A percentile compares a stretch with the other conserved stretches of the same genome.
phyloP scores from a whole-genome alignment of 2,329 filamentous ascomycete genomes.

The Penicillium nordicum region DNA sequence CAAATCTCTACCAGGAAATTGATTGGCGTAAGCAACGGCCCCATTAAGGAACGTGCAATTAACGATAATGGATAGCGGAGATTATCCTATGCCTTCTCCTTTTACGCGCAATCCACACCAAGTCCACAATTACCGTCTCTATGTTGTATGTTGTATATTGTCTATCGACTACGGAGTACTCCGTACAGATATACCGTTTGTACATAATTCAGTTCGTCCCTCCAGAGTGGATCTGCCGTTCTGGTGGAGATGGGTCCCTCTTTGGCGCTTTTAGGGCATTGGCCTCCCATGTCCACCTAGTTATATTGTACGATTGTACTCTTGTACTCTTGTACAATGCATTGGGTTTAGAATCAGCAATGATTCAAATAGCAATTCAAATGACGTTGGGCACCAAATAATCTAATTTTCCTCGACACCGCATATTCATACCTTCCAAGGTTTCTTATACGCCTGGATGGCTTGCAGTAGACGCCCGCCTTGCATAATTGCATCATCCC shows the following conservation, averaged over 20 bases:
- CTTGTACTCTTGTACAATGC: background rate
- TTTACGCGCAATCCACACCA: background rate
- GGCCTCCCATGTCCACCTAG: slow-evolving; percentile 7
- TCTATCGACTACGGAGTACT: no score
- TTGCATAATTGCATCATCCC: slow-evolving; percentile 25
- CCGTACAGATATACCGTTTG: background rate
- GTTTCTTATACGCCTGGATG: slow-evolving; percentile 8
- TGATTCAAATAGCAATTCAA: background rate
- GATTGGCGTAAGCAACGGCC: slow-evolving; percentile 14
- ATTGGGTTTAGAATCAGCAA: background rate
- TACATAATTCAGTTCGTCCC: slow-evolving; percentile 5
- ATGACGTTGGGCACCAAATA: slow-evolving; percentile 11
- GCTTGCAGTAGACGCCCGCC: slow-evolving; percentile 19
- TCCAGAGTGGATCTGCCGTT: slow-evolving; percentile 15
- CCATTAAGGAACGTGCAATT: slow-evolving; percentile 8
- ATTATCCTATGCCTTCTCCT: background rate
- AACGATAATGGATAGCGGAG: background rate
- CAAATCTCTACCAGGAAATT: background rate
- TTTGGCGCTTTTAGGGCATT: slow-evolving; percentile 10
- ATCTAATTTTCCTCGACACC: background rate
- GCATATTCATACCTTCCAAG: slow-evolving; percentile 1
- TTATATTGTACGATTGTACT: background rate
- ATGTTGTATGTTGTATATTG: background rate
- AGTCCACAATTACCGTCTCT: background rate
- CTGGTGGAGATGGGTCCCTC: slow-evolving; percentile 14